Evolutionary conservation across 768 basidiomycete genomes (phyloP).

Genomic region (Agrocybe pediades): DNA sequence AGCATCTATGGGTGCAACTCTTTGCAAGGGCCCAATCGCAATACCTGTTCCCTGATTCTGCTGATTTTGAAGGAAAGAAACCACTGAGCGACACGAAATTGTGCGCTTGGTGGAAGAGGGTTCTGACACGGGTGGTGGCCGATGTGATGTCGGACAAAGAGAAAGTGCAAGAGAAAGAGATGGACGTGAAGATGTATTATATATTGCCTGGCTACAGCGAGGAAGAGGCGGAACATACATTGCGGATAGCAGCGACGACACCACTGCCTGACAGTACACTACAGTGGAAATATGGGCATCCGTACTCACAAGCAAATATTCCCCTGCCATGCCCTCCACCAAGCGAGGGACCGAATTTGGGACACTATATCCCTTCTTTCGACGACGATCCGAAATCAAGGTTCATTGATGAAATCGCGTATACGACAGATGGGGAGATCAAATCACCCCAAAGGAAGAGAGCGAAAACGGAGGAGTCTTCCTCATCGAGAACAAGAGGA

Average conservation of each 20-base stretch:
- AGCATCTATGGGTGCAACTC: slow-evolving; percentile 77
- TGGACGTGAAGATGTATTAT: slow-evolving; percentile 46
- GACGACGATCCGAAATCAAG: slow-evolving; percentile 97
- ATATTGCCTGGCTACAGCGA: slow-evolving; percentile 71
- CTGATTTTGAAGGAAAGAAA: slow-evolving; percentile 66
- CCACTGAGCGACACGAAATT: slow-evolving; percentile 78
- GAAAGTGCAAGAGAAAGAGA: slow-evolving; percentile 11
- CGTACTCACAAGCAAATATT: slow-evolving; percentile 61
- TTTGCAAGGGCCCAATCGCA: slow-evolving; percentile 91
- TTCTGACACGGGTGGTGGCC: slow-evolving; percentile 58
- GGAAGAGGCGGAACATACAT: slow-evolving; percentile 62
- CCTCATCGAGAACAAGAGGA: slow-evolving; percentile 19
- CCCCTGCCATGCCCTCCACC: slow-evolving; percentile 43
- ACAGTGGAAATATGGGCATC: slow-evolving; percentile 80
- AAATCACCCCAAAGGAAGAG: slow-evolving; percentile 67
- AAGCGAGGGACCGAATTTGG: slow-evolving; percentile 46
- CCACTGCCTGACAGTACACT: slow-evolving; percentile 7
- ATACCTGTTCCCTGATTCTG: slow-evolving; percentile 92
- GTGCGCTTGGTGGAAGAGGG: slow-evolving; percentile 91
- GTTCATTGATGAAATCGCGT: slow-evolving; percentile 89
- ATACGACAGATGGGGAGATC: slow-evolving; percentile 62
- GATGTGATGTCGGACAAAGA: slow-evolving; percentile 31
- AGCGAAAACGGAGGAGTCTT: slow-evolving; percentile 34
- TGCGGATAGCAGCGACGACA: slow-evolving; percentile 40
- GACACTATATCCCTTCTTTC: slow-evolving; percentile 82